Evolutionary conservation across 1,284 basidiomycete species (phyloP), one percentile per base, ranked within the genome.

Genomic region (Kalmanozyma brasiliensis): DNA sequence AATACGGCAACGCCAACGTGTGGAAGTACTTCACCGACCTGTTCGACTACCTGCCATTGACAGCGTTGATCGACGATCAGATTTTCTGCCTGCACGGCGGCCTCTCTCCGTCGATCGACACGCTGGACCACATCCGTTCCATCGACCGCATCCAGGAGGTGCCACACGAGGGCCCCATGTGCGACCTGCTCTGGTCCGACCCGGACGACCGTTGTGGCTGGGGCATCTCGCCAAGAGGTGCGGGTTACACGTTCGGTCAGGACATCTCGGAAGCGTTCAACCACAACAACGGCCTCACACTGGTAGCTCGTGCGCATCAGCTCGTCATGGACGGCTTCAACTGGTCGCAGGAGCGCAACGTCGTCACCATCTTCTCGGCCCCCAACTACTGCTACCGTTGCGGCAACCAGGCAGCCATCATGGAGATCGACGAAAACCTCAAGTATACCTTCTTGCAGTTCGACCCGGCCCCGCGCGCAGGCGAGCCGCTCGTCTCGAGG

Each of bases 31-130:
- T 97, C 83, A 97, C 94, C 82, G 96, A 99, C 86, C 86, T 99
- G 51, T 99, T 99, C 83, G 95, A 98, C 85, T 98, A 92, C 85
- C 88, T 99, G 32, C 94, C 95, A 53, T 87, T 98, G 74, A 97
- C 94, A 40, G 95, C 95, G 24, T 87, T 98, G 79, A 97, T 98
- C 82, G 95, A 98, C 83, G 94, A 96, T 83, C 94, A 97, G 93
- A 98, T 98, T 88, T 98, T 98, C 88, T 98, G 95, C 84, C 88
- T 98, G 67, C 95, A 98, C 84, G 95, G 96, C 49, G 95, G 96
- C 61, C 90, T 98, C 35, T 98, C 95, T 55, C 95, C 96, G 22
- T 98, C 95, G 65, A 98, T 98, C 84, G 95, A 98, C 85, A 98
- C 95, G 64, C 90, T 98, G 72, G 96, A 98, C 87, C 95, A 98